Base-by-base conservation (phyloP, 2,329 filamentous ascomycete genomes). In the Sphaerulina musiva region DNA sequence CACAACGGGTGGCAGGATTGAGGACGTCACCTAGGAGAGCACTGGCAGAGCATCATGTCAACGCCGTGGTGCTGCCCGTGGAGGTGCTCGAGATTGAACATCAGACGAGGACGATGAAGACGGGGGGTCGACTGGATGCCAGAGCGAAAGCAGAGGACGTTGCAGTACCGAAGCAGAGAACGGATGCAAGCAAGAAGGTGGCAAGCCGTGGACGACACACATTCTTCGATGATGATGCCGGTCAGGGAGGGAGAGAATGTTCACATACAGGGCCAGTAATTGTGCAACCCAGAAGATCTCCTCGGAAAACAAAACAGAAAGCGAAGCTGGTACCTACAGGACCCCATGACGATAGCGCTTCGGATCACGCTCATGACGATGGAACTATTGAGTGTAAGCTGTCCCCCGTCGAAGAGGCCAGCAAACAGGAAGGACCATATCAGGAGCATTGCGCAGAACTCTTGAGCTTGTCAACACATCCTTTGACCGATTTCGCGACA, bases 401-500 rank as follows among this genome's bases (percentile, higher is more conserved):
- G 3, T n/a, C 26, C 26, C 34, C 2, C 20, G 38, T 23, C 6
- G 23, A 39, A n/a, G 34, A 48, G 20, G 12, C 23, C 6, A 3
- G 26, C 20, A n/a, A 14, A 36, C 17, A 14, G 20, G 11, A 36
- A 9, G 53, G 60, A 46, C 41, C 51, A 38, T 67, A 65, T 54
- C 58, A 59, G 12, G 34, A 56, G 20, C 67, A 70, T 49, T 64
- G 64, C 49, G 43, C 50, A 14, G 55, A 59, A 2, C 51, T 71
- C 1, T 59, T 71, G 9, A 49, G 59, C 6, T 59, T 68, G 7
- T 67, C 67, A 7, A 53, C 60, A n/a, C 71, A 58, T 63, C 68
- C 55, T 62, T 62, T 59, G 56, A 62, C 68, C 1, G 55, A 65
- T 6, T 77, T 77, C 54, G 57, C 65, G 3, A 59, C 67, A n/a